Evolutionary conservation across 148 eudicot species (phyloP), one percentile per base, ranked within the genome.

Genomic region (Fallopia convolvulus): DNA sequence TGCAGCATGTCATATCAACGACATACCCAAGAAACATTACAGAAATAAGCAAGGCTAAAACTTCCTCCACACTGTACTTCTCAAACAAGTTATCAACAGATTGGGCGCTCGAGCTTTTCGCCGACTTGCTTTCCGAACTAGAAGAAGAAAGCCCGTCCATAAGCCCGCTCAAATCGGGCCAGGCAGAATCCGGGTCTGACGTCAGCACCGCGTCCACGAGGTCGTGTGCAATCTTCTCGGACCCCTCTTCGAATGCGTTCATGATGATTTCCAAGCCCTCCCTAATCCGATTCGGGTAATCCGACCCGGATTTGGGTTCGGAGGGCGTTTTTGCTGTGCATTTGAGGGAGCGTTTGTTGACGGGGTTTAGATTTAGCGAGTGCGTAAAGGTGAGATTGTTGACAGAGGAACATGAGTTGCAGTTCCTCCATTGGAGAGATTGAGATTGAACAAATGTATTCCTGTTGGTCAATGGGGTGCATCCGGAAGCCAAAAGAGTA

Each of bases 141-240:
- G 60, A 53, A 18, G 20, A 36, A 36, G 39, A 15, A 48, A 77
- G 79, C 1, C 98, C 98, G 10, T 94, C 95, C 66, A 87, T 41
- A 42, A 97, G 76, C 36, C 97, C 98, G 7, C 95, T 97, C 1
- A 97, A 90, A n/a, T 93, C 94, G 1, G 97, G 92, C 82, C 76
- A 72, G 12, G 94, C 90, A 0, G 82, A 81, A 82, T 81, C 86
- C 13, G 97, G 94, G 82, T 92, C 90, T 39, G 82, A 79, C 81
- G 86, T 75, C 41, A 92, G 21, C 74, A 94, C 80, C 18, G 82
- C 56, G 13, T 90, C 95, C 77, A 89, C 75, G 30, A 94, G 53
- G 47, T 44, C 47, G 10, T 44, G 47, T 44, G 47, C 47, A 44
- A 44, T 44, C 47, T 44, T 44, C 47, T 13, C 88, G 8, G 98